These are phyloP conservation scores for Alternaria sp. DNA, from an alignment of 2,329 filamentous ascomycete genomes.

Conservation along the genomic window DNA sequence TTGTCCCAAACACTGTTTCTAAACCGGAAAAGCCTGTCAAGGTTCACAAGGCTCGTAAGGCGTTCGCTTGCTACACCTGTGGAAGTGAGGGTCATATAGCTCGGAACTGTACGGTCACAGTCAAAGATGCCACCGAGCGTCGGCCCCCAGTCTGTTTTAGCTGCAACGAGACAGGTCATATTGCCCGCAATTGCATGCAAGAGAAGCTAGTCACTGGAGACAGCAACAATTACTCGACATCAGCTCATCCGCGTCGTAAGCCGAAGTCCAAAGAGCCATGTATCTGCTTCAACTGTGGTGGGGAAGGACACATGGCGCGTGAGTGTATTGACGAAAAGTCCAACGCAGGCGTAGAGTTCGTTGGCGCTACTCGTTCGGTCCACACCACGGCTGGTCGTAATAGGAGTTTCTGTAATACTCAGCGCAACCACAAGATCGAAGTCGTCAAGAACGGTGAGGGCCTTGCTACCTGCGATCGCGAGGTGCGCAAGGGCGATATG, in stretches of 20 bases:
- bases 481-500: constrained; percentile 21
- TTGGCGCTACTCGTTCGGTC: not conserved
- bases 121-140: not conserved
- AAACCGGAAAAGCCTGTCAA: not conserved
- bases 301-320: constrained; percentile 19
- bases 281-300: constrained; percentile 24
- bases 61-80: constrained; percentile 1
- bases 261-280: constrained; percentile 1
- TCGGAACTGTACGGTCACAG: not conserved
- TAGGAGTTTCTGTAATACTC: constrained; percentile 10
- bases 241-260: not conserved
- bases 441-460: constrained; percentile 22
- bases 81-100: not conserved
- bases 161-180: constrained; percentile 12
- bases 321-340: constrained; percentile 1
- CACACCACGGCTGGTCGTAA: not conserved
- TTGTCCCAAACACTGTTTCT: not conserved
- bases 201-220: not conserved
- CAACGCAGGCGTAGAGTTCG: not conserved
- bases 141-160: constrained; percentile 1
- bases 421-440: constrained; percentile 11
- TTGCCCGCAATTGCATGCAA: constrained; percentile 11
- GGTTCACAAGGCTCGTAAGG: not conserved
- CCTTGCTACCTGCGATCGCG: constrained; percentile 23
- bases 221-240: not conserved